Evolutionary conservation across 140 eudicot species (phyloP).

Genomic region (Stevia rebaudiana): DNA sequence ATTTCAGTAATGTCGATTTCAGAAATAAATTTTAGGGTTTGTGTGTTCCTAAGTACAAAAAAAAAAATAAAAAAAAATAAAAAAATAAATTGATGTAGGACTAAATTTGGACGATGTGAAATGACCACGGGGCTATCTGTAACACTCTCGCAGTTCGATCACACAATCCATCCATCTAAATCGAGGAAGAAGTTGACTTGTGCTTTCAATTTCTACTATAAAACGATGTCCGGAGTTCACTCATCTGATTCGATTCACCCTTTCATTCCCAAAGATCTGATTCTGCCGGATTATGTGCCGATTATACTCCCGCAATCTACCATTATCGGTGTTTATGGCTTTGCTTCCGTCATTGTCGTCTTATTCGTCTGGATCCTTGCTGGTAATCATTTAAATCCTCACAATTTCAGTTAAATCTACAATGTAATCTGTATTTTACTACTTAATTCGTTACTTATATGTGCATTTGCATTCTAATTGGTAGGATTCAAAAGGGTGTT

Average conservation of each 20-base stretch:
- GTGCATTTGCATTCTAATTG: neutral
- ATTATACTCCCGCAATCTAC: slow-evolving; percentile 48
- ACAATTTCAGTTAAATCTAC: neutral
- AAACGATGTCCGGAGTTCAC: slow-evolving; percentile 25
- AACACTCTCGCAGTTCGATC: neutral
- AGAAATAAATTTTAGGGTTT: no score
- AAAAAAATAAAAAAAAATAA: no score
- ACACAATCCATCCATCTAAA: slow-evolving; percentile 12
- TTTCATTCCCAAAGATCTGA: slow-evolving; percentile 57
- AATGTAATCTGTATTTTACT: neutral
- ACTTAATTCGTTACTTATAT: neutral
- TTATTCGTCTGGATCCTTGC: slow-evolving; percentile 62
- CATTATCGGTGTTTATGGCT: slow-evolving; percentile 51
- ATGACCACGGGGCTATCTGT: neutral
- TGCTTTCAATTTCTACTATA: neutral
- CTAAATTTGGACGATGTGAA: no score
- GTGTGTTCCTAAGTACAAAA: no score
- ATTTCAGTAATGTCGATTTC: no score
- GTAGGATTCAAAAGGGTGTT: neutral
- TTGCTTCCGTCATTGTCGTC: slow-evolving; percentile 47
- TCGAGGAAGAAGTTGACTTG: slow-evolving; percentile 23
- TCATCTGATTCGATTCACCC: slow-evolving; percentile 48
- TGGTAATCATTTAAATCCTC: slow-evolving; percentile 34
- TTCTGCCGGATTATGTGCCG: slow-evolving; percentile 68
- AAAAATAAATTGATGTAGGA: no score